Base-by-base conservation (phyloP, 495 filamentous ascomycete genomes). In the Penicillium parvum region DNA sequence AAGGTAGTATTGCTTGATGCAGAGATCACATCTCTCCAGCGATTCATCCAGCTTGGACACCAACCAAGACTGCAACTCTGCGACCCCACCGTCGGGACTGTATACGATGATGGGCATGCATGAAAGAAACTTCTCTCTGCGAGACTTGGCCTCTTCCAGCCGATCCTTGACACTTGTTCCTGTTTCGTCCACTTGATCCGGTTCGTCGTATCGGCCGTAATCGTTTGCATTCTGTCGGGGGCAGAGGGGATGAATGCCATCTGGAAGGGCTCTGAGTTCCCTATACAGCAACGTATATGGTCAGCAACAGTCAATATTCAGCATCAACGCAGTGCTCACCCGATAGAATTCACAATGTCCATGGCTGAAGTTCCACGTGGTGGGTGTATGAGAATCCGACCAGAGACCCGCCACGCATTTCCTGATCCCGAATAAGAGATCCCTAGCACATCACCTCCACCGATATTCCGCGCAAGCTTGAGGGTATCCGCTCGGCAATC, bases 1-100 rank as follows among this genome's bases (percentile, higher is more conserved):
- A 33, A 77, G 83, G 65, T 96, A 87, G 66, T 90, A 96, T 28
- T 81, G 78, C 26, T 78, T 78, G 43, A 89, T 82, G 59, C 90
- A 96, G 28, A 78, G 69, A 50, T 94, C 84, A 65, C 90, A 96
- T 25, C 67, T 76, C 19, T 67, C 77, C 26, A 96, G 68, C 17
- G 78, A 64, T 2, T 64, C 59, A 33, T 77, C 69, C 23, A 84
- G 50, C 21, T 65, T 70, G n/a, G 58, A 49, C 48, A 66, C 72
- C 32, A 90, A 76, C 58, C 81, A 79, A 30, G 65, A 57, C 36
- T 82, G 73, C 53, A 82, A 72, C 22, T 71, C 62, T 22, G 73
- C 75, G 0, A 82, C 79, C 32, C 80, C 76, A n/a, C n/a, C n/a
- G 9, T 83, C 77, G 26, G 75, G 68, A 18, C 75, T 75, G 42